Conservation (phyloP, 2,329 filamentous ascomycete genomes). For the Diaporthe longicolla region DNA sequence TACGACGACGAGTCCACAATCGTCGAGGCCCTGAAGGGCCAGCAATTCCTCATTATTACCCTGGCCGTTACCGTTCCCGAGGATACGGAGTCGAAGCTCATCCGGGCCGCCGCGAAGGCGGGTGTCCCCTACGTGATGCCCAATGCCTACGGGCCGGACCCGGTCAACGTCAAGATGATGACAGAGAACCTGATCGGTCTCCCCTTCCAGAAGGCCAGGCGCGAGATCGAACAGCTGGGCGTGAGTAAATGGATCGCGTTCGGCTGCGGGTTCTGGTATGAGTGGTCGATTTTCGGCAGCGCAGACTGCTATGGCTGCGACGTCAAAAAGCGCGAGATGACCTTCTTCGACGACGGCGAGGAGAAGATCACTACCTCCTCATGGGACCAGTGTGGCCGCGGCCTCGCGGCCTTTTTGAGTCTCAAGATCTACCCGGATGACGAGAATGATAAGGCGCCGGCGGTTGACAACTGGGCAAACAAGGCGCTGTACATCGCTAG, state of each 20-base stretch:
- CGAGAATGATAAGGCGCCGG: conserved; percentile 52
- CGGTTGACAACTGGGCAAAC: conserved; percentile 62
- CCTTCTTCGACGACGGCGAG: conserved; percentile 69
- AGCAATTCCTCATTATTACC: conserved; percentile 72
- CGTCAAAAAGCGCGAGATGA: conserved; percentile 57
- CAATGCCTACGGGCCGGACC: conserved; percentile 62
- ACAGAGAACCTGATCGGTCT: conserved; percentile 53
- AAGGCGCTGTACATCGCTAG: conserved; percentile 65
- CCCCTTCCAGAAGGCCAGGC: conserved; percentile 47
- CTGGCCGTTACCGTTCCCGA: conserved; percentile 58
- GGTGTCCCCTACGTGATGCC: conserved; percentile 69
- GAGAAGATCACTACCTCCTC: conserved; percentile 70
- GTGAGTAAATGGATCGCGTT: conserved; percentile 61
- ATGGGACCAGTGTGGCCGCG: conserved; percentile 68
- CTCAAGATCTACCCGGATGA: conserved; percentile 59
- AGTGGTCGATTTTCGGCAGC: conserved; percentile 59
- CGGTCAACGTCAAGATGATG: conserved; percentile 55
- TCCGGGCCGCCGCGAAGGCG: conserved; percentile 68
- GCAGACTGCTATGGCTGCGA: conserved; percentile 63
- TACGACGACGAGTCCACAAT: conserved; percentile 61
- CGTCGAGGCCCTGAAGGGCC: conserved; percentile 63
- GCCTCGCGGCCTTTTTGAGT: conserved; percentile 64
- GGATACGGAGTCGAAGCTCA: conserved; percentile 63
- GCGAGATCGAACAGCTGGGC: conserved; percentile 57
- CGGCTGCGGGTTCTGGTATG: conserved; percentile 67